Evolutionary conservation across 441 rosid genomes (phyloP).

Genomic region (Pelargonium citronellum): DNA sequence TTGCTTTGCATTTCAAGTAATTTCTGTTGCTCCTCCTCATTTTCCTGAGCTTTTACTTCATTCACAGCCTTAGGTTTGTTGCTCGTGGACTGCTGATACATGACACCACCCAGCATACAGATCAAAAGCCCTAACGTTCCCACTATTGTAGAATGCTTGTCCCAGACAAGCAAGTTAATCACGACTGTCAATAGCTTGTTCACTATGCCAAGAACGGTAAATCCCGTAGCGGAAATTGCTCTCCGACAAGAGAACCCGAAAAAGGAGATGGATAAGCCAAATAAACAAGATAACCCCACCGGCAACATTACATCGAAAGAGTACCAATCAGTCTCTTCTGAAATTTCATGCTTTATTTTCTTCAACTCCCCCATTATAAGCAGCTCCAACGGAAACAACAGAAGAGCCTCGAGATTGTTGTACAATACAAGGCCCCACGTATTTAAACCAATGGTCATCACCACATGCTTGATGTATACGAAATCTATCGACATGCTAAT

Average conservation of each 20-base stretch:
- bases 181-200: constrained; percentile 84
- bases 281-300: constrained; percentile 68
- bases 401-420: constrained; percentile 89
- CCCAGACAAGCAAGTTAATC: constrained; percentile 85
- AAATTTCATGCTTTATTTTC: constrained; percentile 74
- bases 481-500: constrained; percentile 89
- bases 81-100: constrained; percentile 81
- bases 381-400: constrained; percentile 80
- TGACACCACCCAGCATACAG: constrained; percentile 83
- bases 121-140: constrained; percentile 84
- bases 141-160: constrained; percentile 70
- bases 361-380: constrained; percentile 92
- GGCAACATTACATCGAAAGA: constrained; percentile 63
- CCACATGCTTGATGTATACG: constrained; percentile 94
- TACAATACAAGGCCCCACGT: constrained; percentile 93
- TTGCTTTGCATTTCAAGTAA: constrained; percentile 64
- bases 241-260: constrained; percentile 92
- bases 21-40: constrained; percentile 61
- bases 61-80: constrained; percentile 50
- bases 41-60: constrained; percentile 33
- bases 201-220: constrained; percentile 90
- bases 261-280: constrained; percentile 83
- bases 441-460: constrained; percentile 83
- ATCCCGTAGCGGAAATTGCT: constrained; percentile 93
- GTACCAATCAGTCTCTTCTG: constrained; percentile 62